Conservation (phyloP, 768 basidiomycete genomes). For the Termitomyces sp. region DNA sequence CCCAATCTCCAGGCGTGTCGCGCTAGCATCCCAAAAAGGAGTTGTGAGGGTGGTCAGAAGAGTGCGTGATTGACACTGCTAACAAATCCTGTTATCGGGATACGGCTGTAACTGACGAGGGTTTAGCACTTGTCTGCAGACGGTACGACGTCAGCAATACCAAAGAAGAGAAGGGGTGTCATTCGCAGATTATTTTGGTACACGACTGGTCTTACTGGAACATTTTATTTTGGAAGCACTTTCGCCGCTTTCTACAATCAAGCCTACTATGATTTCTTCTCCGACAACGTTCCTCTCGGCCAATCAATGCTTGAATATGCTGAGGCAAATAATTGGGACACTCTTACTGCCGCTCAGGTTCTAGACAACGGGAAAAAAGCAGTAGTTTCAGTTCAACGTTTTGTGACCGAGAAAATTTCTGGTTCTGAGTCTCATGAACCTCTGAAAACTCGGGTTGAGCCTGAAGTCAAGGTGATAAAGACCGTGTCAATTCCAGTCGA, state of each 20-base stretch:
- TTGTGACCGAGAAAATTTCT: constrained; percentile 46
- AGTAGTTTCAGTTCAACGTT: constrained; percentile 42
- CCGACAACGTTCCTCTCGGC: constrained; percentile 73
- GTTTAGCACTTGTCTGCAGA: constrained; percentile 65
- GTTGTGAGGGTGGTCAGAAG: constrained; percentile 51
- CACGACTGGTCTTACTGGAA: constrained; percentile 60
- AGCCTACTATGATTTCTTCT: constrained; percentile 82
- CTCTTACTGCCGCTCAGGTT: constrained; percentile 56
- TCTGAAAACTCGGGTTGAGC: constrained; percentile 25
- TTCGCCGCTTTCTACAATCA: constrained; percentile 75
- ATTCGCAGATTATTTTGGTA: constrained; percentile 63
- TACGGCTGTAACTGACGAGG: background rate
- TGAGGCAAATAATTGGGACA: constrained; percentile 77
- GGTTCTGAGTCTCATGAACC: constrained; percentile 32
- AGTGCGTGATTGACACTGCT: constrained; percentile 34
- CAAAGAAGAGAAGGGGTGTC: constrained; percentile 49
- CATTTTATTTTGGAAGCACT: constrained; percentile 81
- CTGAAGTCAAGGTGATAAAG: constrained; percentile 36
- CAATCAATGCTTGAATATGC: constrained; percentile 75
- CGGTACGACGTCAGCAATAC: constrained; percentile 25
- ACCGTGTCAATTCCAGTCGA: constrained; percentile 8
- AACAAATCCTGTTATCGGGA: background rate
- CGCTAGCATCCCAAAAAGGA: constrained; percentile 39
- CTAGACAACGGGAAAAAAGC: constrained; percentile 48
- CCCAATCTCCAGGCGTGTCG: constrained; percentile 49